Base-by-base conservation (phyloP, 768 basidiomycete species). In the Phallus indusiatus region DNA sequence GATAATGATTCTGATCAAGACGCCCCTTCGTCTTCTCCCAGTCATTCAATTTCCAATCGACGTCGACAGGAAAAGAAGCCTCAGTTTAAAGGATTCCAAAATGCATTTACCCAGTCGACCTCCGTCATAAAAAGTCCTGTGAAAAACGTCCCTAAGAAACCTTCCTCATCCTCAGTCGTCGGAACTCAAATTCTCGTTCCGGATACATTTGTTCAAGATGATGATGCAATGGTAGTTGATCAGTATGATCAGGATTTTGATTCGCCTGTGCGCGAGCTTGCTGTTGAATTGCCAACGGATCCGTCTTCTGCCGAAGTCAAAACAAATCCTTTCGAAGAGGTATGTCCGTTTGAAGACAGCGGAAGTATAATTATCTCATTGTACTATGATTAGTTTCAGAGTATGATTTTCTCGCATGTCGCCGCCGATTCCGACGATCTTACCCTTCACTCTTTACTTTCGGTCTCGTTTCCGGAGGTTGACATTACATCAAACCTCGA, bases 341-440 rank as follows among this genome's bases (percentile, higher is more conserved):
- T 88, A 67, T 20, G 71, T 68, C 10, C 28, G n/a, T 46, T 12
- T 48, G 16, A 28, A 21, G n/a, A 55, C 53, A 54, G 42, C 46
- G 21, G 17, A 33, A 52, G 49, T 14, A 22, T 16, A 24, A 51
- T 22, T 42, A 60, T 37, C 42, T 51, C 21, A 42, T 28, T 28
- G 34, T 52, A 51, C 54, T 64, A 11, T 21, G 12, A 37, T 47
- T 62, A 89, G 87, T 70, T 88, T 51, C 81, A 79, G 62, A 75
- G 79, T 47, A 74, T 85, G 28, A 68, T 88, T n/a, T 65, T 88
- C 55, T 81, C 78, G 0, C 87, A 89, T 68, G 72, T 51, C 12
- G 57, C 50, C n/a, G 46, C 56, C 9, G 51, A 53, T 28, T 37
- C 52, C 17, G 56, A 59, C 24, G 54, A 35, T 47, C 54, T 57